Evolutionary conservation across 2,329 filamentous ascomycete species (phyloP), one percentile per base, ranked within the genome.

Genomic region (Neopestalotiopsis clavispora): DNA sequence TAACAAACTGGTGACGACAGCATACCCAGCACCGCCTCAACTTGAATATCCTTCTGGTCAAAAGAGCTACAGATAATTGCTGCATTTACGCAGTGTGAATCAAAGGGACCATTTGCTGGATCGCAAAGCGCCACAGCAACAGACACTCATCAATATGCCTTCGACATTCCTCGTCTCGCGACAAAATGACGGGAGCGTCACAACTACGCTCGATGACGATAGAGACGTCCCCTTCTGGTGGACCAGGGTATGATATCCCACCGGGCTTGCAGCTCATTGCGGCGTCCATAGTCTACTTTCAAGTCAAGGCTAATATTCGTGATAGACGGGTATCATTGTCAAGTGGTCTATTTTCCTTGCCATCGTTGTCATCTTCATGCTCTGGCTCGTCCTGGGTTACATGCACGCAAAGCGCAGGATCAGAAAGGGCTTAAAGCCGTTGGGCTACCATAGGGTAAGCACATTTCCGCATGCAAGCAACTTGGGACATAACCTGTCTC

Each of bases 331-430:
- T 68, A 80, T 86, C 68, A 90, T 91, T 69, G 83, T 94, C 74
- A 92, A 93, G 80, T 95, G 92, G 88, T 84, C 86, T 61, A 81
- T 95, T 69, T 89, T 95, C 75, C 86, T 87, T 70, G 81, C 84
- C 71, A 77, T 95, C 72, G 83, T 93, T 74, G 69, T 85, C 67
- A 68, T 89, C 69, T 80, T 93, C 75, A 78, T 89, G 66, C 74
- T 84, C 57, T 94, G 90, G 84, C 83, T 94, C 74, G 72, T 93
- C 67, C 84, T 88, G 69, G 92, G 92, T 70, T 92, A 92, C 78
- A 80, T 88, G 61, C 93, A 95, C 80, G 93, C 92, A 60, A 88
- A 88, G 77, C 81, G 81, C 60, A 86, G 93, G 61, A 84, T 95
- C 72, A 84, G 83, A 70, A 91, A 90, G 78, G 92, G 92, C 1